phyloP scores from a whole-genome alignment of 1,139 yeast genomes.

The Debaryomyces robertsiae region DNA sequence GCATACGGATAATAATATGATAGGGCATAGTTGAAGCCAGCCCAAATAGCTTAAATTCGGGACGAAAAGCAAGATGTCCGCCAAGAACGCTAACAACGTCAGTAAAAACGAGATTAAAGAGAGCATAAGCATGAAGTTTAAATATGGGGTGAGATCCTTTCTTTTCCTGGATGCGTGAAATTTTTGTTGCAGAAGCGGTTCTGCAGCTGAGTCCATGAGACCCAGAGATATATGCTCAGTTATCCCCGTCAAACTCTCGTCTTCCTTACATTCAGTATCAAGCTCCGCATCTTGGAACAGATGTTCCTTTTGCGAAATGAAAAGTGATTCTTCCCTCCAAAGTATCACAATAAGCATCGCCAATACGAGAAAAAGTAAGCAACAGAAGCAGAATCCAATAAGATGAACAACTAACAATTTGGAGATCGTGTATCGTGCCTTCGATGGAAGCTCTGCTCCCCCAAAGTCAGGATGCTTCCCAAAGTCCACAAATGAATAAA shows the following conservation, averaged over 20 bases:
- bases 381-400: slow-evolving; percentile 42
- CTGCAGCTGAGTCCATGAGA: background rate
- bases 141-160: slow-evolving; percentile 30
- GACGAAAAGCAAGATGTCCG: slow-evolving; percentile 44
- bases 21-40: slow-evolving; percentile 48
- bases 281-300: background rate
- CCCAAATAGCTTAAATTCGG: slow-evolving; percentile 46
- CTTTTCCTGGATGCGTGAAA: slow-evolving; percentile 7
- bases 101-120: slow-evolving; percentile 41
- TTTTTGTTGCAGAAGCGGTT: background rate
- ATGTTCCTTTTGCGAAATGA: background rate
- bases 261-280: background rate
- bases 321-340: slow-evolving; percentile 5
- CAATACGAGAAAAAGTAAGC: slow-evolving; percentile 24
- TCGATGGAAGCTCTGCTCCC: slow-evolving; percentile 42
- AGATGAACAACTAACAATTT: slow-evolving; percentile 48
- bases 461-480: slow-evolving; percentile 18
- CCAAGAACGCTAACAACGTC: slow-evolving; percentile 42
- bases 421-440: slow-evolving; percentile 44
- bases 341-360: slow-evolving; percentile 2
- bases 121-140: slow-evolving; percentile 37
- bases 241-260: background rate
- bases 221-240: slow-evolving; percentile 3
- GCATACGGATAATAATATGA: slow-evolving; percentile 36
- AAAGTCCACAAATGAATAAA: slow-evolving; percentile 18